Percentiles rank a stretch among this genome's conserved stretches.
Evolutionary conservation across 257 asterid genomes (phyloP).

Genomic region (Nicotiana undulata): DNA sequence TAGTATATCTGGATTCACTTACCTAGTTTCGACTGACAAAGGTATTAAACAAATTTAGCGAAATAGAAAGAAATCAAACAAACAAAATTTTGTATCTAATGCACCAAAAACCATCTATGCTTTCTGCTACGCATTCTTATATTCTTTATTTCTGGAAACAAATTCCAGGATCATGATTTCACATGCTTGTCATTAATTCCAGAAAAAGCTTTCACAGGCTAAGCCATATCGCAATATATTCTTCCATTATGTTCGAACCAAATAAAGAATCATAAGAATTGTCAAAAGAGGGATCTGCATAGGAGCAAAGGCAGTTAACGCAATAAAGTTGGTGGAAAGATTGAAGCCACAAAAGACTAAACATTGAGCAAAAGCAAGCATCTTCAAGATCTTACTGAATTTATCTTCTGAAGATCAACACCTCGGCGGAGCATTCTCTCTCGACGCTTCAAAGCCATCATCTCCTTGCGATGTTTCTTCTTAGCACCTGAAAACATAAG

Average conservation of each 20-base stretch:
- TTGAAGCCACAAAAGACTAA: neutral
- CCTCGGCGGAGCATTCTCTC: slow-evolving; percentile 81
- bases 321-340: neutral
- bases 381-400: slow-evolving; percentile 41
- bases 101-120: neutral
- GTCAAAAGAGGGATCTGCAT: neutral
- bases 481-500: slow-evolving; percentile 59
- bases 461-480: slow-evolving; percentile 80
- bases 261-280: neutral
- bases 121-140: neutral
- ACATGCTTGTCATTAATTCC: neutral
- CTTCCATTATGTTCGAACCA: neutral
- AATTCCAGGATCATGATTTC: neutral
- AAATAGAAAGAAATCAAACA: neutral
- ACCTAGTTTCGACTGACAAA: neutral
- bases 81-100: neutral
- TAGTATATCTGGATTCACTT: neutral
- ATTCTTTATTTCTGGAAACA: neutral
- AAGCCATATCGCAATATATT: neutral
- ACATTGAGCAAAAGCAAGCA: neutral
- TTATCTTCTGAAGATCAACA: slow-evolving; percentile 84
- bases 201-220: neutral
- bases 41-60: neutral
- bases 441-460: slow-evolving; percentile 68
- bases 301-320: neutral